Evolutionary conservation across 169 alveolate species (phyloP).

Genomic region (Plasmodium vinckei): DNA sequence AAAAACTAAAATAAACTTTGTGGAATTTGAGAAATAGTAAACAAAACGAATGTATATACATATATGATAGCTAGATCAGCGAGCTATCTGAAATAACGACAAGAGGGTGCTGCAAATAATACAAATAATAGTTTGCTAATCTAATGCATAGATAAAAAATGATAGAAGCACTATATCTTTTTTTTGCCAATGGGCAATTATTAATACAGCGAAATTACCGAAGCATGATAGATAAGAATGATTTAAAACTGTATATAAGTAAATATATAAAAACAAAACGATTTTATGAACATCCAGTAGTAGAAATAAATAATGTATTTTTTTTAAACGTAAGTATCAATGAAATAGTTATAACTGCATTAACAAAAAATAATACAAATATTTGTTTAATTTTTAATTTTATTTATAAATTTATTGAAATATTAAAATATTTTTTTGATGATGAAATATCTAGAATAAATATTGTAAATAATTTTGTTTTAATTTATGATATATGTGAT

Average conservation of each 20-base stretch:
- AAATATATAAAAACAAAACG: slow-evolving; percentile 65
- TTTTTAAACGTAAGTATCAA: slow-evolving; percentile 56
- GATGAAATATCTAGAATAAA: slow-evolving; percentile 66
- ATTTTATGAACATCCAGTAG: slow-evolving; percentile 53
- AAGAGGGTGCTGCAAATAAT: no score
- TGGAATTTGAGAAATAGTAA: no score
- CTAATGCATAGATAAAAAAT: slow-evolving; percentile 18
- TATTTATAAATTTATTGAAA: slow-evolving; percentile 70
- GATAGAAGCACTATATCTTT: slow-evolving; percentile 56
- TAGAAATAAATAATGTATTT: slow-evolving; percentile 69
- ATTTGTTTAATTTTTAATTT: slow-evolving; percentile 60
- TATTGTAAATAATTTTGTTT: slow-evolving; percentile 95
- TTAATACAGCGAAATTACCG: slow-evolving; percentile 60
- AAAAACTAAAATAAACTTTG: no score
- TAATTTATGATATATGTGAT: slow-evolving; percentile 97
- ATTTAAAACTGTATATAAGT: slow-evolving; percentile 29
- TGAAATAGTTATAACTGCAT: slow-evolving; percentile 62
- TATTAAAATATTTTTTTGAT: slow-evolving; percentile 54
- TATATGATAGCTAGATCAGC: no score
- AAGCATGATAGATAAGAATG: slow-evolving; percentile 21
- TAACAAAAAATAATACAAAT: slow-evolving; percentile 46
- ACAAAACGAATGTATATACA: no score
- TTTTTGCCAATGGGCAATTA: slow-evolving; percentile 53
- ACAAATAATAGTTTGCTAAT: background rate
- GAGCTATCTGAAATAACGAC: no score